phyloP scores from a whole-genome alignment of 2,329 filamentous ascomycete genomes.

The Penicillium sp. region DNA sequence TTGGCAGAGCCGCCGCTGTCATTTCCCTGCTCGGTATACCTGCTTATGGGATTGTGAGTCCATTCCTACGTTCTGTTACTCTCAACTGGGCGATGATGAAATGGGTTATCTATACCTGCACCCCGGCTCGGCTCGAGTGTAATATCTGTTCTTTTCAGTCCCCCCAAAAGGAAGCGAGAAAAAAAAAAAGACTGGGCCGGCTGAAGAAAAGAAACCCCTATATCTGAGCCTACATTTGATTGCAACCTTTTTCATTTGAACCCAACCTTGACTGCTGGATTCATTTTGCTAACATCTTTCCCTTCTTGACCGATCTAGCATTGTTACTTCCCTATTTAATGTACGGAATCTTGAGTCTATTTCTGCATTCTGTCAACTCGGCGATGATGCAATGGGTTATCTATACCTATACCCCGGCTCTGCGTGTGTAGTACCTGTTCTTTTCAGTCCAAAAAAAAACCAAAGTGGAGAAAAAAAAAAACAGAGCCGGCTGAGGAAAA shows the following conservation, averaged over 20 bases:
- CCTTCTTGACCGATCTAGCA: no score
- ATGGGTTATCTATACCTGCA: background rate
- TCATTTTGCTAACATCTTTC: background rate
- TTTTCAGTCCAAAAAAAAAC: background rate
- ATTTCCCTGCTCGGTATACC: background rate
- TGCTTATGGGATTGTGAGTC: background rate
- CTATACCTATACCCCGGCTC: background rate
- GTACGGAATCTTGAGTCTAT: background rate
- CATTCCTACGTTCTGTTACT: background rate
- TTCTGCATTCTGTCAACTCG: no score
- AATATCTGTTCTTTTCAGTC: no score
- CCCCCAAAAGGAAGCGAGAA: no score
- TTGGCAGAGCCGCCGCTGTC: background rate
- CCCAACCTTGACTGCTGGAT: background rate
- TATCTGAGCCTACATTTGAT: background rate
- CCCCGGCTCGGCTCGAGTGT: no score
- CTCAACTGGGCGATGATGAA: background rate
- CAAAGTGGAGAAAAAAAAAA: no score
- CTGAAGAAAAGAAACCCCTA: background rate
- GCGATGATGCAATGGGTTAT: background rate
- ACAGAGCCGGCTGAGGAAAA: background rate
- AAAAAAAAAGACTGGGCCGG: background rate
- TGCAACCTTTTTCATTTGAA: no score
- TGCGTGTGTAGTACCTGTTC: no score
- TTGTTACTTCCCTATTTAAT: no score